Evolutionary conservation across 78 protist genomes (phyloP), one percentile per base, ranked within the genome.

Genomic region (Protostelium mycophagum): DNA sequence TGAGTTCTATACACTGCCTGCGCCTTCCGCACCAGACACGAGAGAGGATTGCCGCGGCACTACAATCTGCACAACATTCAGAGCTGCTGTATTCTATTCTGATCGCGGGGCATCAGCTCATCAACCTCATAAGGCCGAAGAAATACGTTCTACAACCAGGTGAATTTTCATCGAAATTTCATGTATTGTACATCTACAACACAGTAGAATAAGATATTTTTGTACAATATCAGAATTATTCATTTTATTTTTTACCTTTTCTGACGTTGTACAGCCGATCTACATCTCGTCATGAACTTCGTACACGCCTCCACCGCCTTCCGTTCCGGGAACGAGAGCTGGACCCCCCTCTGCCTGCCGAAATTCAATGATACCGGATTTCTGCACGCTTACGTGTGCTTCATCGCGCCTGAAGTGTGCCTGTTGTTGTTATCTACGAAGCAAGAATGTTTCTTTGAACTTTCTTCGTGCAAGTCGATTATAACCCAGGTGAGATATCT

Each of bases 281-380:
- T 93, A 39, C 93, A 90, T 36, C 39, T 93, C 25, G 83, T 93
- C 9, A 85, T 90, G 91, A 93, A 93, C 51, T 90, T 83, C 85
- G 93, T 93, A 29, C 35, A 25, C 1, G 86, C 90, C 34, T 93
- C 96, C 38, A 88, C 93, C 39, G 86, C 93, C 38, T 16, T 87
- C 86, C 94, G 83, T 87, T 89, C 29, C 91, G 87, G 86, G 91
- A 90, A 25, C 39, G 86, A 23, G 96, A 93, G 37, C 37, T 93
- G 93, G 93, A 90, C 85, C 34, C 96, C 96, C 39, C 89, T 93
- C 34, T 93, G 96, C 38, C 37, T 93, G 87, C 96, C 96, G 10
- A 89, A 93, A 38, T 93, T 90, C 34, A 93, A 90, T 85, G 83
- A 90, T 34, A 0, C 92, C 1, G 87, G 91, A 25, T 93, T 88